Evolutionary conservation across 495 filamentous ascomycete species (phyloP), one percentile per base, ranked within the genome.

Genomic region (Aspergillus ellipticus): DNA sequence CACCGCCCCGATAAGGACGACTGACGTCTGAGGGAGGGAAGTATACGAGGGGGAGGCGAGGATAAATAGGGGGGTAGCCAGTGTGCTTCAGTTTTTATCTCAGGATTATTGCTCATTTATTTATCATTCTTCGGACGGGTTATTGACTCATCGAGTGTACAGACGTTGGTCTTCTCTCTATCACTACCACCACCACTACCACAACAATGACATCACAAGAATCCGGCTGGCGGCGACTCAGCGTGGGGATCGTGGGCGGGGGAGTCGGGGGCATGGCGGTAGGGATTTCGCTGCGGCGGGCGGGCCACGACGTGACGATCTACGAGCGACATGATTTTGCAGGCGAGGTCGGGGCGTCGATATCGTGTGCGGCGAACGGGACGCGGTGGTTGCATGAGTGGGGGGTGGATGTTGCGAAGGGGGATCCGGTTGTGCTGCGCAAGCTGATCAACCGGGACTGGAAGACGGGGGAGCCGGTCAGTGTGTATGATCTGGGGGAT

Each of bases 181-280:
- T n/a, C n/a, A n/a, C n/a, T n/a, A n/a, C n/a, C n/a, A n/a, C n/a
- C n/a, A n/a, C n/a, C n/a, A n/a, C n/a, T n/a, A n/a, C n/a, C n/a
- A n/a, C n/a, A 28, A 28, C 24, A 3, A 28, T 28, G 24, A 28
- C 24, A 3, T 48, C 13, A 3, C n/a, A n/a, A n/a, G n/a, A n/a
- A n/a, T n/a, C n/a, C n/a, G 56, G 61, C 45, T 75, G 73, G 73
- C 64, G 55, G 49, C 65, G 45, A 22, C 62, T 83, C 9, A 71
- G 73, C 28, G 66, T 85, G 49, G 75, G 82, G 26, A 75, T 90
- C 3, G 73, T 87, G 19, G 87, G 87, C 16, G 87, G 84, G 7
- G 87, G 87, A 16, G 81, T 90, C 29, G 84, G 84, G n/a, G 87
- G 87, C 6, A 74, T 91, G 45, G 80, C 80, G 9, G 79, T 80